Evolutionary conservation across 306 rosid species (phyloP).

Genomic region (Trifolium pratense): DNA sequence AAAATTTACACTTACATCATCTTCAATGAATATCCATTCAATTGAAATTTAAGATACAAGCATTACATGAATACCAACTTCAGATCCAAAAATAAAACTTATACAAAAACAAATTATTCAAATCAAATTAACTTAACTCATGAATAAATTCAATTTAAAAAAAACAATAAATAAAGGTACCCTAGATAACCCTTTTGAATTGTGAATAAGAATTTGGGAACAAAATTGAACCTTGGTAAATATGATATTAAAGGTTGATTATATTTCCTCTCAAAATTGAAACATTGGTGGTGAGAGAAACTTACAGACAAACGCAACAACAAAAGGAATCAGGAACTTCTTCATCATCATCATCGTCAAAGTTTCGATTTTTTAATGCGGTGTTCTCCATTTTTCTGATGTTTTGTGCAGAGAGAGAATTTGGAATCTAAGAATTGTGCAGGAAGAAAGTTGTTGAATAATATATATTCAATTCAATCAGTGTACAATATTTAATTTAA

Average conservation of each 20-base stretch:
- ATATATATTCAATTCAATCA: neutral
- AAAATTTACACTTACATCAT: neutral
- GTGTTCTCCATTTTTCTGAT: slow-evolving; percentile 39
- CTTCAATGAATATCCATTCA: slow-evolving; percentile 12
- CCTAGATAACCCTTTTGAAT: slow-evolving; percentile 1
- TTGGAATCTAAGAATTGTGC: neutral
- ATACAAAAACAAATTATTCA: neutral
- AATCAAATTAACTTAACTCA: neutral
- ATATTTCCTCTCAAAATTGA: neutral
- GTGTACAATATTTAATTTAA: neutral
- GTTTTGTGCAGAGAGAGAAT: slow-evolving; percentile 19
- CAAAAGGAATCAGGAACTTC: slow-evolving; percentile 59
- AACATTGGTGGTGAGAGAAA: slow-evolving; percentile 12
- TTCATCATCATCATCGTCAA: slow-evolving; percentile 44
- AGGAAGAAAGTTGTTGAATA: neutral
- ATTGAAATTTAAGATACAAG: slow-evolving; percentile 13
- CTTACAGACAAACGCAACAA: slow-evolving; percentile 82
- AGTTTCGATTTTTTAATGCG: slow-evolving; percentile 38
- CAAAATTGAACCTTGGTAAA: slow-evolving; percentile 25
- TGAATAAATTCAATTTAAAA: neutral
- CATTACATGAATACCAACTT: slow-evolving; percentile 4
- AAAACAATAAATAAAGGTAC: neutral
- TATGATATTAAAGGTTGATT: neutral
- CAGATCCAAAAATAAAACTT: slow-evolving; percentile 7
- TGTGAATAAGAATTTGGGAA: slow-evolving; percentile 5